phyloP scores from a whole-genome alignment of 2,329 filamentous ascomycete genomes.

The Exophiala dermatitidis region DNA sequence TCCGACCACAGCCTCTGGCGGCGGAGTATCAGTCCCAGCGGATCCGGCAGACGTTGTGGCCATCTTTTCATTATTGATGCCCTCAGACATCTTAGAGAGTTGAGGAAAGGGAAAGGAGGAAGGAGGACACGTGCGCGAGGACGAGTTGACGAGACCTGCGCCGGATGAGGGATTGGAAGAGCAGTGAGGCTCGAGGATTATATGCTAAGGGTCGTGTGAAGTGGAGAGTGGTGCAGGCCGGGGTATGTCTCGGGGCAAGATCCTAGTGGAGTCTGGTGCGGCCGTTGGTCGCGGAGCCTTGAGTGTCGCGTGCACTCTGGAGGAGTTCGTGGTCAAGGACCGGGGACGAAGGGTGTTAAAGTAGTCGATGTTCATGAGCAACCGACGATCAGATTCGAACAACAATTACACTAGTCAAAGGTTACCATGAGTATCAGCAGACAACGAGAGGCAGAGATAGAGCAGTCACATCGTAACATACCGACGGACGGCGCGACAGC shows the following conservation, averaged over 20 bases:
- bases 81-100: slow-evolving; percentile 15
- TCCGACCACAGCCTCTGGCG: slow-evolving; percentile 7
- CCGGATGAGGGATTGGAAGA: slow-evolving; percentile 1
- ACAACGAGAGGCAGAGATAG: slow-evolving; percentile 17
- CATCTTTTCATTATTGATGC: slow-evolving; percentile 22
- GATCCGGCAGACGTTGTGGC: slow-evolving; percentile 12
- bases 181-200: slow-evolving; percentile 9
- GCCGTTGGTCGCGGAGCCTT: not conserved
- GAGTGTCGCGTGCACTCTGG: slow-evolving; percentile 15
- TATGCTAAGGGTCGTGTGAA: slow-evolving; percentile 1
- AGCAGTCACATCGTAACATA: slow-evolving; percentile 21
- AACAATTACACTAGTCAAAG: not conserved
- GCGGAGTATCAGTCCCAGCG: slow-evolving; percentile 14
- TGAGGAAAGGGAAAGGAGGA: not conserved
- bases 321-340: slow-evolving; percentile 1
- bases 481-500: slow-evolving; percentile 12
- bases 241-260: slow-evolving; percentile 10
- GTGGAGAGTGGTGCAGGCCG: slow-evolving; percentile 10
- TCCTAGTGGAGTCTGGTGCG: slow-evolving; percentile 15
- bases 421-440: not conserved
- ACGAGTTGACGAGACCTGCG: not conserved
- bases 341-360: slow-evolving; percentile 3
- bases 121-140: not conserved
- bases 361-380: not conserved
- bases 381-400: no score